phyloP scores from a whole-genome alignment of 495 filamentous ascomycete species.

The Penicillium ochrochloron region DNA sequence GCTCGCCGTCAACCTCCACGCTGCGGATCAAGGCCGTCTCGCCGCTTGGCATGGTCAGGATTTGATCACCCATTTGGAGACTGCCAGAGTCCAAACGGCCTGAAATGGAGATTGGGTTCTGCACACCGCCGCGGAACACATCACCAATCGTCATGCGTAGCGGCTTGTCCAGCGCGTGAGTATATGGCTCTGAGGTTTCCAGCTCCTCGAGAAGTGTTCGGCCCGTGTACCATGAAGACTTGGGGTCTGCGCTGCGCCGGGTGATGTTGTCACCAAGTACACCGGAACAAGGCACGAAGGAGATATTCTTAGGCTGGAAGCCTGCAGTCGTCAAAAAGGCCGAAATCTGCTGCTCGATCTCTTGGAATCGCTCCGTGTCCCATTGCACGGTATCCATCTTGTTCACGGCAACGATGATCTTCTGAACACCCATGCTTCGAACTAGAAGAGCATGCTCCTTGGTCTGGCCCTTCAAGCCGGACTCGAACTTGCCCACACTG shows the following conservation, averaged over 20 bases:
- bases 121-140: conserved; percentile 76
- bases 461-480: conserved; percentile 90
- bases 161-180: conserved; percentile 75
- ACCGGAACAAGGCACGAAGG: conserved; percentile 88
- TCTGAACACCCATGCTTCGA: conserved; percentile 88
- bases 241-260: conserved; percentile 57
- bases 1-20: conserved; percentile 72
- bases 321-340: conserved; percentile 82
- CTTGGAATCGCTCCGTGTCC: conserved; percentile 78
- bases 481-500: conserved; percentile 85
- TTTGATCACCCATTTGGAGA: conserved; percentile 78
- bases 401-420: conserved; percentile 88
- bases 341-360: conserved; percentile 81
- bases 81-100: conserved; percentile 86
- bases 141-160: conserved; percentile 84
- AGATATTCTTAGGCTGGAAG: conserved; percentile 77
- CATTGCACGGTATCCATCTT: conserved; percentile 88
- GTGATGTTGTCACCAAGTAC: conserved; percentile 86
- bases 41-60: conserved; percentile 77
- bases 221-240: conserved; percentile 77
- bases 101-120: conserved; percentile 76
- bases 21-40: conserved; percentile 80
- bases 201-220: conserved; percentile 80
- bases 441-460: conserved; percentile 90
- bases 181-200: conserved; percentile 74